Evolutionary conservation across 2,329 filamentous ascomycete species (phyloP).

Genomic region (Diaporthe vaccinii): DNA sequence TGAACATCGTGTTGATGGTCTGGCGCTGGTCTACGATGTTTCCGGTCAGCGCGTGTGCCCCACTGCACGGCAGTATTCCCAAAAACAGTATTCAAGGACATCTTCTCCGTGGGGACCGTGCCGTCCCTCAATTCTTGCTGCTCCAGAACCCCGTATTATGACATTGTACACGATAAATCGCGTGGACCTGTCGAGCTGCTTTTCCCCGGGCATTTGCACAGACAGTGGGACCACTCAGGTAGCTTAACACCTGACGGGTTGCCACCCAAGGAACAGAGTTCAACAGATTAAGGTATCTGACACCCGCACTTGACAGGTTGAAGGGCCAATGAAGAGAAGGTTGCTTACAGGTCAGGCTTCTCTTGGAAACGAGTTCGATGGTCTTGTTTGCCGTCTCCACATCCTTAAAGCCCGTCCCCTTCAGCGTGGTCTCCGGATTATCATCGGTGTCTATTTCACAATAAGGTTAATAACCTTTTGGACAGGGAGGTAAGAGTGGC

Average conservation of each 20-base stretch:
- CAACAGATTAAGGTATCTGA: neutral
- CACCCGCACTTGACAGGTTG: neutral
- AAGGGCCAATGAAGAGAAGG: conserved; percentile 5
- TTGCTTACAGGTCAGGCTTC: conserved; percentile 29
- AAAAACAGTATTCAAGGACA: neutral
- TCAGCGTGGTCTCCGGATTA: conserved; percentile 38
- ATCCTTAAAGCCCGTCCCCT: conserved; percentile 40
- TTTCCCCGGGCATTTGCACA: neutral
- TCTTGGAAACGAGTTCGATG: conserved; percentile 37
- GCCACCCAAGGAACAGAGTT: neutral
- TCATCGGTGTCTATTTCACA: conserved; percentile 36
- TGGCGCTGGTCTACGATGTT: conserved; percentile 37
- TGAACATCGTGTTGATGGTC: conserved; percentile 41
- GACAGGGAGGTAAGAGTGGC: neutral
- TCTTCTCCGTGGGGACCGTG: neutral
- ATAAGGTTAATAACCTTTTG: neutral
- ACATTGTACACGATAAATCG: neutral
- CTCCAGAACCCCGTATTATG: neutral
- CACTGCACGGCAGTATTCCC: neutral
- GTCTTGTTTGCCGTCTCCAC: conserved; percentile 39
- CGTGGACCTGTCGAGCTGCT: too few species aligned
- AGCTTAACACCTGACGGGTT: neutral
- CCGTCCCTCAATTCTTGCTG: too few species aligned
- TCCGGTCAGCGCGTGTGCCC: neutral
- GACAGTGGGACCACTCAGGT: neutral